phyloP scores from a whole-genome alignment of 2,329 filamentous ascomycete genomes.

The Diaporthe helianthi region DNA sequence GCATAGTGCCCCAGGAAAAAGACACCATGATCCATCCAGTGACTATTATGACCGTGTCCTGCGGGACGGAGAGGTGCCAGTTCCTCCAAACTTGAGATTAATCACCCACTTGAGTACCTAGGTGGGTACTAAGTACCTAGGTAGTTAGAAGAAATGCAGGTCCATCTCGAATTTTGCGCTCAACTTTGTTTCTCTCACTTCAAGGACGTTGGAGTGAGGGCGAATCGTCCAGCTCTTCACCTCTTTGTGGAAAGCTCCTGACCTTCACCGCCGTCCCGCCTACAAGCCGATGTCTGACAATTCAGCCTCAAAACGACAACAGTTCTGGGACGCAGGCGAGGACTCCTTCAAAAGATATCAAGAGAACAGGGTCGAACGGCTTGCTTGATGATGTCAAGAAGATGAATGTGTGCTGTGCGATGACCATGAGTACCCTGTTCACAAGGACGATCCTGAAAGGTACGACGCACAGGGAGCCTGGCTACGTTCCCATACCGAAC shows the following conservation, averaged over 20 bases:
- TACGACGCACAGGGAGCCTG: conserved; percentile 46
- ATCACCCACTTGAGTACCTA: too few species aligned
- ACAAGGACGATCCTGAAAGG: conserved; percentile 64
- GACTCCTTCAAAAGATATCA: background rate
- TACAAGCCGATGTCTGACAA: background rate
- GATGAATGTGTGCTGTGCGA: conserved; percentile 61
- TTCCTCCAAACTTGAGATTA: background rate
- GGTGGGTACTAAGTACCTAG: too few species aligned
- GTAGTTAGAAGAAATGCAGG: too few species aligned
- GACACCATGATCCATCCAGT: background rate
- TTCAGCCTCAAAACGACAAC: background rate
- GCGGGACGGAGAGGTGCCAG: background rate
- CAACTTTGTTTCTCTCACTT: background rate
- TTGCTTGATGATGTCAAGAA: conserved; percentile 46
- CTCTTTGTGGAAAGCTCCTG: background rate
- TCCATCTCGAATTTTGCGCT: background rate
- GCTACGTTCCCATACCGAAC: conserved; percentile 64
- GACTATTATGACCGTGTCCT: background rate
- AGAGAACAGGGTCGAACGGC: conserved; percentile 35
- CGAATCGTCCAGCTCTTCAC: background rate
- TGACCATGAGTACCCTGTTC: conserved; percentile 71
- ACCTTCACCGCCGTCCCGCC: too few species aligned
- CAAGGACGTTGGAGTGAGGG: background rate
- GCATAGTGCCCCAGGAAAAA: background rate
- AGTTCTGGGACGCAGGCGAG: background rate